Conservation (phyloP, 441 rosid genomes). For the Pelargonium citronellum region DNA sequence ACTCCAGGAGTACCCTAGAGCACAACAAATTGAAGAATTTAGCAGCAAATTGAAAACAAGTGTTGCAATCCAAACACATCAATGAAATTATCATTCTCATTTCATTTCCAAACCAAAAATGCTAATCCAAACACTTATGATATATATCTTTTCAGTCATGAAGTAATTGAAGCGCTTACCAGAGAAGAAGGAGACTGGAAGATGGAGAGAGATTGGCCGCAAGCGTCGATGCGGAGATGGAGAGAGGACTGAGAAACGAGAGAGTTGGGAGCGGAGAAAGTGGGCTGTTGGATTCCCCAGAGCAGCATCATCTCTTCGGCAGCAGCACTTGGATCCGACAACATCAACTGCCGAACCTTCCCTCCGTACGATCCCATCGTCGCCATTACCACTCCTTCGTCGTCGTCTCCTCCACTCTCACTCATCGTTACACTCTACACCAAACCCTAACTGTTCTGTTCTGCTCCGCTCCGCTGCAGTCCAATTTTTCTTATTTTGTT, state of each 20-base stretch:
- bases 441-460: too few species aligned
- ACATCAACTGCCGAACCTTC: constrained; percentile 40
- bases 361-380: constrained; percentile 56
- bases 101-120: too few species aligned
- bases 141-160: too few species aligned
- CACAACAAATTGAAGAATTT: not conserved
- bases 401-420: constrained; percentile 18
- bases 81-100: not conserved
- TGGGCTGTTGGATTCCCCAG: constrained; percentile 89
- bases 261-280: constrained; percentile 58
- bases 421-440: not conserved
- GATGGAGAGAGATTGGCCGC: constrained; percentile 72
- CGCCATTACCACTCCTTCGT: constrained; percentile 30
- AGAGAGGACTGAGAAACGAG: constrained; percentile 77
- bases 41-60: not conserved
- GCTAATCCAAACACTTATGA: too few species aligned
- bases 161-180: constrained; percentile 27
- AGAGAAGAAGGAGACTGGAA: constrained; percentile 87
- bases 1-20: constrained; percentile 69
- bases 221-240: constrained; percentile 67
- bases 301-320: constrained; percentile 78
- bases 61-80: not conserved
- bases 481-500: too few species aligned
- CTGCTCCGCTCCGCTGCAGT: too few species aligned
- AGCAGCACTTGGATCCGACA: constrained; percentile 37